Percentiles rank a stretch among this genome's conserved stretches.
Conservation (phyloP, 768 basidiomycete species). For the Lentinula raphanica region DNA sequence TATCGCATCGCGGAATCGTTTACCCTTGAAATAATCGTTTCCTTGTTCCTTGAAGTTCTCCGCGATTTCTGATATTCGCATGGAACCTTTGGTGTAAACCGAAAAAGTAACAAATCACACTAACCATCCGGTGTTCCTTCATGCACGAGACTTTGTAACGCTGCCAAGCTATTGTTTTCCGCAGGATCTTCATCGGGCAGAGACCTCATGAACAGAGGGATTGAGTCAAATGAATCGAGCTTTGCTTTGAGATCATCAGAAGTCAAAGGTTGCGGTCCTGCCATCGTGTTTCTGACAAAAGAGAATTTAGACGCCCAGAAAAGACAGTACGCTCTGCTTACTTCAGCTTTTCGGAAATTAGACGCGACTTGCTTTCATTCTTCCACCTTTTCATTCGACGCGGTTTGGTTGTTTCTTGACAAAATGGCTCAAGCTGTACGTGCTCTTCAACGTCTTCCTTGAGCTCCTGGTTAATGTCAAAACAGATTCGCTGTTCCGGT, state of each 20-base stretch:
- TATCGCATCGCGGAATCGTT: slow-evolving; percentile 80
- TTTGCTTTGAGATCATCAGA: slow-evolving; percentile 30
- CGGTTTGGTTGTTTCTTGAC: neutral
- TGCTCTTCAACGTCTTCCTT: neutral
- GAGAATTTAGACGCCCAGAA: neutral
- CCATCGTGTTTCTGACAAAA: neutral
- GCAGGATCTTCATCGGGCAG: slow-evolving; percentile 61
- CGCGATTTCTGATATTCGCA: slow-evolving; percentile 62
- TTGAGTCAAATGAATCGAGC: slow-evolving; percentile 49
- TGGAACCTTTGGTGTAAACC: neutral
- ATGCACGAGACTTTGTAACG: slow-evolving; percentile 78
- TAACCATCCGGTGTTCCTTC: slow-evolving; percentile 93
- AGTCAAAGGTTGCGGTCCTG: slow-evolving; percentile 31
- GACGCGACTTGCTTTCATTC: neutral
- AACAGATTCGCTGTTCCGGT: slow-evolving; percentile 38
- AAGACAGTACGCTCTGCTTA: neutral
- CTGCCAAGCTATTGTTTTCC: slow-evolving; percentile 67
- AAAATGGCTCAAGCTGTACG: slow-evolving; percentile 6
- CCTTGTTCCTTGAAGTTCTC: slow-evolving; percentile 93
- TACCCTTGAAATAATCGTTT: slow-evolving; percentile 89
- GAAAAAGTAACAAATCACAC: slow-evolving; percentile 32
- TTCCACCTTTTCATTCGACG: too few relatives aligned
- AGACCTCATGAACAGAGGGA: slow-evolving; percentile 91
- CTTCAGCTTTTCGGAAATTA: neutral
- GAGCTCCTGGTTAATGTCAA: neutral